Evolutionary conservation across 73 alveolate genomes (phyloP), one percentile per base, ranked within the genome.

Genomic region (Paramecium tetraurelia): DNA sequence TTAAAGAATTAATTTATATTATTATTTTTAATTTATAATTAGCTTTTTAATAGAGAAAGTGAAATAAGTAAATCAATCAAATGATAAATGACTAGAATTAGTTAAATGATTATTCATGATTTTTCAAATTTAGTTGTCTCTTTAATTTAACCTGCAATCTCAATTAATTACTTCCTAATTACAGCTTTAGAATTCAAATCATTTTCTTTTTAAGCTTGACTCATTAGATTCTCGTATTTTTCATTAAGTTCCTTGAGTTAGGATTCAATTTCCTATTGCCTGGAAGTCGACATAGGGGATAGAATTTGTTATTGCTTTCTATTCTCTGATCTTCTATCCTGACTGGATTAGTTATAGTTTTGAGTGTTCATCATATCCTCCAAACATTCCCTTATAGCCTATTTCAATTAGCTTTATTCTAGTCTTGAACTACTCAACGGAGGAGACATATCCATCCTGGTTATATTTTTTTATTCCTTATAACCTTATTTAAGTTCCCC

Each of bases 131-230:
- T 72, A 35, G 57, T 72, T 14, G 59, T 38, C 40, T 72, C 86
- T 40, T 72, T 72, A 36, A 72, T 72, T 72, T 72, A 40, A 16
- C n/a, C 86, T 11, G 86, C 86, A 35, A 72, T 72, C 5, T 72
- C 86, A 36, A 72, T 4, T 72, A 72, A 36, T 72, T 72, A 40
- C 18, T 72, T 72, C 33, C 86, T 72, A 1, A 72, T 72, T 4
- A 31, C 16, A 72, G 86, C 86, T 36, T 72, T 72, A 9, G 7
- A 12, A 33, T 31, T 72, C 10, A 36, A 72, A 72, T 72, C 86
- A 16, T 72, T 38, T 72, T 72, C 86, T 35, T 40, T 33, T 72
- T 72, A 31, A 35, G 86, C 86, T 36, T 72, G 12, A 7, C 36
- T 72, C 18, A 72, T 72, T 40, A 72, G 20, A 33, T 38, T 33